Evolutionary conservation across 2,329 filamentous ascomycete species (phyloP).

Genomic region (Fusarium camptoceras): DNA sequence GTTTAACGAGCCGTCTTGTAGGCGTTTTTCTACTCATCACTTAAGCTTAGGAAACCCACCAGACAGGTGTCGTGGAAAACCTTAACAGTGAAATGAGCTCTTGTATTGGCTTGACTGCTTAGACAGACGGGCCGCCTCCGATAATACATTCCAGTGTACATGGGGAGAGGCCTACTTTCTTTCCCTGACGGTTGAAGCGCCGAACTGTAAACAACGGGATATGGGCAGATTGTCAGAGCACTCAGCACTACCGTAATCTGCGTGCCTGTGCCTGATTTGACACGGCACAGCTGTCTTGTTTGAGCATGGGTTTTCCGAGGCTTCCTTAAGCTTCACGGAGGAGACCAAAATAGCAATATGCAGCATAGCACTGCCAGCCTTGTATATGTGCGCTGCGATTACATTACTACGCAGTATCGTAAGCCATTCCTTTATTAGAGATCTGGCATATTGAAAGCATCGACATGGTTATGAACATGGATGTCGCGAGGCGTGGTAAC

Average conservation of each 20-base stretch:
- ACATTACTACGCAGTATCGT: background rate
- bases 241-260: background rate
- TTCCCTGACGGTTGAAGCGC: constrained; percentile 29
- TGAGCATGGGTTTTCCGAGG: constrained; percentile 18
- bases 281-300: constrained; percentile 8
- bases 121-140: constrained; percentile 27
- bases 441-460: constrained; percentile 20
- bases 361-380: constrained; percentile 6
- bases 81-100: constrained; percentile 19
- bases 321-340: background rate
- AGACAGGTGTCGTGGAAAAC: constrained; percentile 6
- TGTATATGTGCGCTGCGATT: constrained; percentile 1
- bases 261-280: constrained; percentile 23
- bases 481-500: background rate
- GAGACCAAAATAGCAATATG: constrained; percentile 37
- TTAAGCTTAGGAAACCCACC: background rate
- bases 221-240: constrained; percentile 16
- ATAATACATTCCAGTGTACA: constrained; percentile 25
- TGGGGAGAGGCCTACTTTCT: background rate
- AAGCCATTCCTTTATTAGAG: constrained; percentile 2
- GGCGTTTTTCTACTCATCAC: background rate
- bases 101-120: constrained; percentile 14
- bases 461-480: background rate
- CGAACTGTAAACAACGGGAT: constrained; percentile 21
- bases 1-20: background rate